Evolutionary conservation across 2,329 filamentous ascomycete genomes (phyloP).

Genomic region (Gaeumannomyces sp.): DNA sequence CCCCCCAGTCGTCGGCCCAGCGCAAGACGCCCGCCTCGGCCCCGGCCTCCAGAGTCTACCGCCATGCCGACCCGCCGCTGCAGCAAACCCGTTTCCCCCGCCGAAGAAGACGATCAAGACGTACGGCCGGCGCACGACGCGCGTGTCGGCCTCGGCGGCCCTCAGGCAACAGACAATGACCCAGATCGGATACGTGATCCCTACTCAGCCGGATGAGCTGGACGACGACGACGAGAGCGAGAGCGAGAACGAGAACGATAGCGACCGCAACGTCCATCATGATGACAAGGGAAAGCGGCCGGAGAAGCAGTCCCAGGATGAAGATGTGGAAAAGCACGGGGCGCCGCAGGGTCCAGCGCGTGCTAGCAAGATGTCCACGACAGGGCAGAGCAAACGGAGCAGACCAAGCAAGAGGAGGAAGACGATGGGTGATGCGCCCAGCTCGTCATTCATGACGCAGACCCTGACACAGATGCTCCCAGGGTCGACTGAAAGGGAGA

Average conservation of each 20-base stretch:
- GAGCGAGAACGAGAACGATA: background rate
- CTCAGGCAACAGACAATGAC: slow-evolving; percentile 28
- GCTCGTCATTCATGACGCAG: slow-evolving; percentile 26
- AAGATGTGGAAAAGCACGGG: too few relatives aligned
- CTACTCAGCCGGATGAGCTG: slow-evolving; percentile 6
- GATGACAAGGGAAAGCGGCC: background rate
- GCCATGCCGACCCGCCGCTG: slow-evolving; percentile 17
- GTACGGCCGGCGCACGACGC: slow-evolving; percentile 19
- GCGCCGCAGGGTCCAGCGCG: too few relatives aligned
- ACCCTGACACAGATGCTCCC: slow-evolving; percentile 29
- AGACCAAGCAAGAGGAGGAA: slow-evolving; percentile 21
- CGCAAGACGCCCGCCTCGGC: slow-evolving; percentile 9
- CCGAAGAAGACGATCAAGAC: slow-evolving; percentile 21
- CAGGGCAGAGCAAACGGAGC: slow-evolving; percentile 9
- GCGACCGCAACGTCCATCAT: background rate
- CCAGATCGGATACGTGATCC: slow-evolving; percentile 24
- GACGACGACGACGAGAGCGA: slow-evolving; percentile 8
- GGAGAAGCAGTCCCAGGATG: background rate
- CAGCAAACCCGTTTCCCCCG: slow-evolving; percentile 26
- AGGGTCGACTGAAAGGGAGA: slow-evolving; percentile 11
- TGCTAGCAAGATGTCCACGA: background rate
- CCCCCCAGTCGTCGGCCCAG: slow-evolving; percentile 1
- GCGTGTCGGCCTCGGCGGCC: slow-evolving; percentile 10
- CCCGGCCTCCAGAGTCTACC: slow-evolving; percentile 18
- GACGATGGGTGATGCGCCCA: slow-evolving; percentile 22